Base-by-base conservation (phyloP, 176 grass and related monocot species). In the Hsuehochloa calcarea region DNA sequence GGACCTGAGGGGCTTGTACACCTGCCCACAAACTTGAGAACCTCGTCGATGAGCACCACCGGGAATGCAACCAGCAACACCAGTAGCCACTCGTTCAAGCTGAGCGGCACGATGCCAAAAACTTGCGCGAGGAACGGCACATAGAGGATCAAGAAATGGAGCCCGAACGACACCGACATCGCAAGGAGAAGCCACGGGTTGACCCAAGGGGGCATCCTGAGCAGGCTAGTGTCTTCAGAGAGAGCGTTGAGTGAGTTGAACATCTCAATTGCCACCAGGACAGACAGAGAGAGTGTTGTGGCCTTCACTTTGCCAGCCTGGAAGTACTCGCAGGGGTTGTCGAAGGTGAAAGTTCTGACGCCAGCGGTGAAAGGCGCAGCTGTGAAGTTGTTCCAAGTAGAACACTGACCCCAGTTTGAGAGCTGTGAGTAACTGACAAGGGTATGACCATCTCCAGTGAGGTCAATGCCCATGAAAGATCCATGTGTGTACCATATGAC, bases 181-280 rank as follows among this genome's bases (percentile, higher is more conserved):
- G 96, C 96, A 5, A 95, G 25, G 10, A 98, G 87, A 60, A 98
- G 93, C 93, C 93, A 98, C 2, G 89, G 95, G 68, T 98, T 98
- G 10, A 95, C 93, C 96, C 96, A 98, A 0, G 96, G 96, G n/a
- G 93, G 96, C 96, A 95, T 98, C 11, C 58, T 90, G 16, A 98
- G 87, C 47, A 98, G 87, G 86, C 95, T 98, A 5, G 82, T 90
- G 74, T 98, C 96, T 82, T 98, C 96, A 1, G 93, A 95, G 52
- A 98, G 89, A 39, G 96, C 96, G 26, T 98, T 98, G 17, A 98
- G 89, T 3, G 95, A 95, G 85, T 98, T 98, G 84, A 98, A 98
- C 95, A 98, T 95, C 91, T 98, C 95, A 4, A 98, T 98, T 3
- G 95, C 95, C 82, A 95, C 93, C 13, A 98, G 75, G 44, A 95